Conservation (phyloP, 345 rosid genomes). For the Lepidium sativum region DNA sequence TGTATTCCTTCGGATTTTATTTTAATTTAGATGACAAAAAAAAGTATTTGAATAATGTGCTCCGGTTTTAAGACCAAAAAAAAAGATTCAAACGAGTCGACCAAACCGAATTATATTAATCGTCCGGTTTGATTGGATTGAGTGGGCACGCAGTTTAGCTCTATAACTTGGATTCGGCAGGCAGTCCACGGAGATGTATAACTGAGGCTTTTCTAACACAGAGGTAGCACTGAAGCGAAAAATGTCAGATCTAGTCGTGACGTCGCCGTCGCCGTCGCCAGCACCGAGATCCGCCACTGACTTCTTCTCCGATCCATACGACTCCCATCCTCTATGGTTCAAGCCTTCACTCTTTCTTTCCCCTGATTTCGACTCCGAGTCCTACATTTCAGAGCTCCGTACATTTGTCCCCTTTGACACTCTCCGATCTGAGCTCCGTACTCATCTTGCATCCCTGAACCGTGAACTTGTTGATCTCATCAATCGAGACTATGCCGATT, state of each 20-base stretch:
- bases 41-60: too few species aligned
- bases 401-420: constrained; percentile 93
- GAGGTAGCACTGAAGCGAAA: constrained; percentile 1
- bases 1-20: too few species aligned
- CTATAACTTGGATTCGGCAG: neutral
- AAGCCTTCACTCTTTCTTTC: constrained; percentile 82
- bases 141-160: neutral
- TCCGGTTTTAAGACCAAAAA: too few species aligned
- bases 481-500: constrained; percentile 96
- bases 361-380: constrained; percentile 71
- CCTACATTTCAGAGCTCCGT: constrained; percentile 89
- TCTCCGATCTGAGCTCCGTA: constrained; percentile 86
- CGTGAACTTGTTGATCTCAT: constrained; percentile 93
- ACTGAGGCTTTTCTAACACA: neutral
- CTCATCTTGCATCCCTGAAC: constrained; percentile 81
- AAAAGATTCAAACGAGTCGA: neutral
- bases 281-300: constrained; percentile 83
- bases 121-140: neutral
- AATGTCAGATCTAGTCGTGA: constrained; percentile 49
- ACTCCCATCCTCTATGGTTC: constrained; percentile 90
- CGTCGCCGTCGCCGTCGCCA: constrained; percentile 48
- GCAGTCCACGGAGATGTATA: constrained; percentile 8
- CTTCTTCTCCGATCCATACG: constrained; percentile 85
- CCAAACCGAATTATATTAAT: neutral
- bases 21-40: too few species aligned